These are phyloP conservation scores for Chlorella sorokiniana DNA, from an alignment of 139 green algal genomes.

Conservation along the genomic window DNA sequence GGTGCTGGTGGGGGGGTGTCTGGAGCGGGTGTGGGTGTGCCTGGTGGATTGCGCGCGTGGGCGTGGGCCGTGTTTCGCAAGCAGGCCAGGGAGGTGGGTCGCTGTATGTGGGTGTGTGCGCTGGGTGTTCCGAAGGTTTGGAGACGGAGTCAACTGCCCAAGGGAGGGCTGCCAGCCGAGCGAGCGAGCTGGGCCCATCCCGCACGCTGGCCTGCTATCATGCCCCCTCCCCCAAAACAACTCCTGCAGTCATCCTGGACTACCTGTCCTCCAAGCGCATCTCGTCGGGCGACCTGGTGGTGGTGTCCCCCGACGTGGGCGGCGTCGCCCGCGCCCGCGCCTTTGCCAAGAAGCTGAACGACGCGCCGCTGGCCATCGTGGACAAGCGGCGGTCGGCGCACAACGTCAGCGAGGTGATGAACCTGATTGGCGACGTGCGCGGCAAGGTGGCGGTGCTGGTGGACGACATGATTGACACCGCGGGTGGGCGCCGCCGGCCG, in stretches of 20 bases:
- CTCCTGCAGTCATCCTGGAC: conserved; percentile 92
- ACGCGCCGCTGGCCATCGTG: conserved; percentile 98
- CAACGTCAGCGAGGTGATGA: conserved; percentile 99
- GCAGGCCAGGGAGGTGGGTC: too few species aligned
- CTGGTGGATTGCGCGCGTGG: background rate
- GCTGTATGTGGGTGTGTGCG: too few species aligned
- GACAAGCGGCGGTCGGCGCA: conserved; percentile 96
- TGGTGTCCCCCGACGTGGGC: conserved; percentile 98
- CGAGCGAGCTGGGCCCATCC: background rate
- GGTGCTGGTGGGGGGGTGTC: background rate
- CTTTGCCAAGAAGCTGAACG: conserved; percentile 99
- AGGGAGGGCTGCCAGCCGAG: background rate
- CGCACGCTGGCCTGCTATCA: background rate
- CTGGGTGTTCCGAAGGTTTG: too few species aligned
- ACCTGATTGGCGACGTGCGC: conserved; percentile 98
- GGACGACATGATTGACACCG: conserved; percentile 99
- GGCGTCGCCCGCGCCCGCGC: conserved; percentile 94
- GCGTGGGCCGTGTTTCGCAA: background rate
- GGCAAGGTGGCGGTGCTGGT: conserved; percentile 99
- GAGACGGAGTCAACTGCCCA: too few species aligned
- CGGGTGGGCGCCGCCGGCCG: conserved; percentile 7
- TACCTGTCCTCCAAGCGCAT: conserved; percentile 98
- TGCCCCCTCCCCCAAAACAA: background rate
- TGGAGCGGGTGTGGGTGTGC: background rate
- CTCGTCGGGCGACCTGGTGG: conserved; percentile 88